These are phyloP conservation scores for Hemisphaericaspora subhashii DNA, from an alignment of 1,139 yeast genomes.

Conservation along the genomic window DNA sequence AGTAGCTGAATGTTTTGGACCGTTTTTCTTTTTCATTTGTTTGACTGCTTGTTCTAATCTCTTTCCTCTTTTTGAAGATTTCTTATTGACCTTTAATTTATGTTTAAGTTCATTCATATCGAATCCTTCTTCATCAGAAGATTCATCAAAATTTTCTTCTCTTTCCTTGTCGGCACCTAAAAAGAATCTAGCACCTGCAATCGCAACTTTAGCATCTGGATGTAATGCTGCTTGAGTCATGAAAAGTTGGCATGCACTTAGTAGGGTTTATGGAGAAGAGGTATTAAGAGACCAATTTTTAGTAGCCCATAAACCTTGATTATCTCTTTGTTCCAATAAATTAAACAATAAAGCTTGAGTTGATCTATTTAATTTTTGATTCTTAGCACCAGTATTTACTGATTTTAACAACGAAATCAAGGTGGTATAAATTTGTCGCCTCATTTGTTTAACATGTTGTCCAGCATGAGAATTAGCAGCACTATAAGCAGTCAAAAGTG, in stretches of 20 bases:
- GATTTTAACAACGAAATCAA: conserved; percentile 75
- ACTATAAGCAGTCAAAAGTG: conserved; percentile 62
- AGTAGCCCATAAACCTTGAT: conserved; percentile 94
- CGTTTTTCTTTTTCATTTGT: conserved; percentile 58
- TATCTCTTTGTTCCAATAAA: conserved; percentile 72
- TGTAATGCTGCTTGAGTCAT: conserved; percentile 96
- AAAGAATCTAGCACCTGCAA: conserved; percentile 88
- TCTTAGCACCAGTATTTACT: conserved; percentile 80
- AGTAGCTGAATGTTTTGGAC: conserved; percentile 57
- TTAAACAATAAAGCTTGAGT: conserved; percentile 91
- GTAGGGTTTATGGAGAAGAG: too few relatives aligned
- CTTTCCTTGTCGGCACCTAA: conserved; percentile 95
- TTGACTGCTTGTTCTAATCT: conserved; percentile 74
- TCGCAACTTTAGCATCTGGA: conserved; percentile 81
- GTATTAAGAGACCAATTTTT: too few relatives aligned
- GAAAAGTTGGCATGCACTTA: too few relatives aligned
- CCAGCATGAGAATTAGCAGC: conserved; percentile 46
- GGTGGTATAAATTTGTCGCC: conserved; percentile 80
- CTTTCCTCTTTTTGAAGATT: conserved; percentile 74
- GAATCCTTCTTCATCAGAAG: conserved; percentile 70
- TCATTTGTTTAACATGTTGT: conserved; percentile 80
- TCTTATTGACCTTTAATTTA: conserved; percentile 80
- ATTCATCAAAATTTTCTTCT: conserved; percentile 76
- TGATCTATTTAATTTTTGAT: conserved; percentile 82
- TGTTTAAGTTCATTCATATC: conserved; percentile 74